A percentile compares a stretch with the other conserved stretches of the same genome.
Evolutionary conservation across 768 basidiomycete genomes (phyloP).

Genomic region (Suillus variegatus): DNA sequence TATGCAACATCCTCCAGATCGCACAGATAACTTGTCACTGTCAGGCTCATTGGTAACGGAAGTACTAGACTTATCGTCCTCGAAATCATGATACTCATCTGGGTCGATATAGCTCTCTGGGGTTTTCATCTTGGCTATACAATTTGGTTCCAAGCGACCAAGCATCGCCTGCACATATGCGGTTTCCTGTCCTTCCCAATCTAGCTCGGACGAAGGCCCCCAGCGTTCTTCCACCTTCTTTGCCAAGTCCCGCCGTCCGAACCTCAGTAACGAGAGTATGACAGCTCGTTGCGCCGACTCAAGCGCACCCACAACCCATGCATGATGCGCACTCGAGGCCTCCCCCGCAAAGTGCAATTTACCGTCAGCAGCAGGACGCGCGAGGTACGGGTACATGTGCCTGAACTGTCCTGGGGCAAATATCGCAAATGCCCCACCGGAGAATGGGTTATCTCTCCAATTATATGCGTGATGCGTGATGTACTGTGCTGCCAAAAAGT

Average conservation of each 20-base stretch:
- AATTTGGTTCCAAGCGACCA: neutral
- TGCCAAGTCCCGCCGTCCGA: neutral
- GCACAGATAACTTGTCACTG: too few relatives aligned
- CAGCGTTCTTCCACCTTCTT: conserved; percentile 6
- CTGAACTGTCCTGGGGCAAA: neutral
- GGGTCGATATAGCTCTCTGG: neutral
- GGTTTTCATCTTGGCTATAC: neutral
- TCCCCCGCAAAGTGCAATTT: conserved; percentile 3
- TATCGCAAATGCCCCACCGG: neutral
- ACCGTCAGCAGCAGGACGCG: conserved; percentile 1
- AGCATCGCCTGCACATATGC: neutral
- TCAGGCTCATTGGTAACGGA: neutral
- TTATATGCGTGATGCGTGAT: neutral
- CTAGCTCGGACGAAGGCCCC: neutral
- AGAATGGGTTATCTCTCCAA: neutral
- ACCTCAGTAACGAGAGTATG: conserved; percentile 4
- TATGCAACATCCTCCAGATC: neutral
- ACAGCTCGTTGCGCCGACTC: conserved; percentile 4
- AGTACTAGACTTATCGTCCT: neutral
- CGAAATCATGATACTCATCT: neutral
- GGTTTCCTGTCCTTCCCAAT: neutral
- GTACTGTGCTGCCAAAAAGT: neutral
- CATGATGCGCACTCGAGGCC: conserved; percentile 2
- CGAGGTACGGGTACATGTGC: conserved; percentile 1
- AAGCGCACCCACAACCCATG: neutral